Conservation (phyloP, 192 early-diverging fungal species). For the Radiomyces spectabilis region DNA sequence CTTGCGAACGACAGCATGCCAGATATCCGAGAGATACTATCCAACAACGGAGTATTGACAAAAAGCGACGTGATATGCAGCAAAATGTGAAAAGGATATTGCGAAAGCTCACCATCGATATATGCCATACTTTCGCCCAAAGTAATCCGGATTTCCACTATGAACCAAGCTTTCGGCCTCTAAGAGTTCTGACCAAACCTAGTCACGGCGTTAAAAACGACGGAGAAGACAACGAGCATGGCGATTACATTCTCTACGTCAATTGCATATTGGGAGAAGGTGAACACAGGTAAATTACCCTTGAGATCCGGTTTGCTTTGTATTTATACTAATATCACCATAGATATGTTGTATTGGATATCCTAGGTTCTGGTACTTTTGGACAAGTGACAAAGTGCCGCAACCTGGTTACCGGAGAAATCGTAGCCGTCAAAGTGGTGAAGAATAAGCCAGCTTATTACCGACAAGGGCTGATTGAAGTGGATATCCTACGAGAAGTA, state of each 20-base stretch:
- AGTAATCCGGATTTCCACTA: conserved; percentile 75
- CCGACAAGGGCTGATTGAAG: conserved; percentile 94
- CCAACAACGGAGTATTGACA: too few relatives aligned
- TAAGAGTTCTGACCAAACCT: conserved; percentile 91
- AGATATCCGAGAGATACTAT: too few relatives aligned
- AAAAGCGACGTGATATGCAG: too few relatives aligned
- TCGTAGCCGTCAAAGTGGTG: conserved; percentile 93
- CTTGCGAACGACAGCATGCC: too few relatives aligned
- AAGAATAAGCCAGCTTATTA: conserved; percentile 97
- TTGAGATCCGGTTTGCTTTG: neutral
- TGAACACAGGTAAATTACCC: neutral
- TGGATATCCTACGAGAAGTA: conserved; percentile 82
- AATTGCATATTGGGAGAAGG: conserved; percentile 78
- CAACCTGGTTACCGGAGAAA: conserved; percentile 78
- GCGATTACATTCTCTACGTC: conserved; percentile 94
- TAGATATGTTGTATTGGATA: conserved; percentile 86
- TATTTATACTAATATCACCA: neutral
- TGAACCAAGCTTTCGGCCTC: conserved; percentile 70
- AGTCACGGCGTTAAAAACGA: conserved; percentile 81
- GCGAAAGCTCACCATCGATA: conserved; percentile 5
- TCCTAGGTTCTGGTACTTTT: conserved; percentile 95
- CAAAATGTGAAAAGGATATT: too few relatives aligned
- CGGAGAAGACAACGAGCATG: conserved; percentile 89
- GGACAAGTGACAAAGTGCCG: conserved; percentile 96
- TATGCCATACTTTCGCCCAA: conserved; percentile 7